Percentiles rank a stretch among this genome's conserved stretches.
Evolutionary conservation across 345 rosid species (phyloP).

Genomic region (Arabis alpina): DNA sequence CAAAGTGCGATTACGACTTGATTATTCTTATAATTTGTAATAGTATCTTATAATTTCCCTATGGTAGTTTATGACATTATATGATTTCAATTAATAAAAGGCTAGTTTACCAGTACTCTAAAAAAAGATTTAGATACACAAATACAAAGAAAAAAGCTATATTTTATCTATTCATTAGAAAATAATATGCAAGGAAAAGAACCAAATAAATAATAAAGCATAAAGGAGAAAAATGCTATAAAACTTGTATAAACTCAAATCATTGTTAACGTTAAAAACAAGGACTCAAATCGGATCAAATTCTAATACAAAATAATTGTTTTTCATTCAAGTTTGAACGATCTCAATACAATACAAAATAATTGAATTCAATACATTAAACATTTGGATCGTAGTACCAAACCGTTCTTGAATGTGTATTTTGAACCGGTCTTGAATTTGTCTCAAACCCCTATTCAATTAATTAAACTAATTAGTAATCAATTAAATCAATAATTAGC

Average conservation of each 20-base stretch:
- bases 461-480: not conserved
- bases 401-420: constrained; percentile 49
- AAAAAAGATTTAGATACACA: too few species aligned
- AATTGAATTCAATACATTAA: not conserved
- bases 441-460: constrained; percentile 55
- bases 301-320: too few species aligned
- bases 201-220: not conserved
- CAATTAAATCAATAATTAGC: not conserved
- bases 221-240: not conserved
- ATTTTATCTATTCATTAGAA: too few species aligned
- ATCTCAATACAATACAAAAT: too few species aligned
- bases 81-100: too few species aligned
- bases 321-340: not conserved
- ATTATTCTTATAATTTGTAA: too few species aligned
- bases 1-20: too few species aligned
- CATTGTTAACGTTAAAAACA: not conserved
- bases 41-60: too few species aligned
- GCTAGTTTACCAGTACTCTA: too few species aligned
- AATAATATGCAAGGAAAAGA: not conserved
- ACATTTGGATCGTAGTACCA: constrained; percentile 46
- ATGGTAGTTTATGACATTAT: too few species aligned
- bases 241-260: not conserved
- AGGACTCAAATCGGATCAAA: not conserved
- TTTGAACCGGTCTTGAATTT: constrained; percentile 74
- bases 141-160: too few species aligned